Conservation (phyloP, 805 yeast species). For the Wickerhamomyces mucosus region DNA sequence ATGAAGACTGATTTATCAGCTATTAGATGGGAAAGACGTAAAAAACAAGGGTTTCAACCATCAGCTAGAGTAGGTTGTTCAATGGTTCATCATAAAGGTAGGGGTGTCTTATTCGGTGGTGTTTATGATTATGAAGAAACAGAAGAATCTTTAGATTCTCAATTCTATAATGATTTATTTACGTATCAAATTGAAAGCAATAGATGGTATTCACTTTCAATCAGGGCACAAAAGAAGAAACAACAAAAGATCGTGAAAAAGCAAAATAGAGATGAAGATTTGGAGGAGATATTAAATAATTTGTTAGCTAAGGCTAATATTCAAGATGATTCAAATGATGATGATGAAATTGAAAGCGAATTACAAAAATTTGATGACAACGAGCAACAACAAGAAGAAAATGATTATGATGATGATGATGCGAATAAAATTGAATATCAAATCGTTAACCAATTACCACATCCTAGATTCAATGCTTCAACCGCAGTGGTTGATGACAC, state of each 20-base stretch:
- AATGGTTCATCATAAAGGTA: constrained; percentile 78
- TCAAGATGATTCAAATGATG: constrained; percentile 32
- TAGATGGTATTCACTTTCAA: constrained; percentile 71
- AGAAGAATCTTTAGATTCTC: constrained; percentile 81
- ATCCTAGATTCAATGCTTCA: constrained; percentile 79
- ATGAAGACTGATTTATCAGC: constrained; percentile 73
- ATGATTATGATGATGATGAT: constrained; percentile 5
- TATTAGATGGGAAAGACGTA: constrained; percentile 81
- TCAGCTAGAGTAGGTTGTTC: constrained; percentile 93
- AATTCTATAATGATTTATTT: constrained; percentile 69
- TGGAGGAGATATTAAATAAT: constrained; percentile 71
- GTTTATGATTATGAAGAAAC: constrained; percentile 93
- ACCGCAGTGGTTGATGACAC: constrained; percentile 80
- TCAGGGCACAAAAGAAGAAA: constrained; percentile 54
- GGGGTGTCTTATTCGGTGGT: constrained; percentile 93
- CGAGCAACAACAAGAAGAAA: too few species aligned
- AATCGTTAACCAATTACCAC: constrained; percentile 60
- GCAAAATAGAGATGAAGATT: constrained; percentile 44
- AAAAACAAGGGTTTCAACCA: constrained; percentile 85
- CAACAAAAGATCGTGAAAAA: constrained; percentile 37
- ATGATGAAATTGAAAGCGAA: constrained; percentile 40
- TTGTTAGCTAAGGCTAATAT: constrained; percentile 67
- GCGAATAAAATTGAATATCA: constrained; percentile 22
- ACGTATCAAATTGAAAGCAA: constrained; percentile 81
- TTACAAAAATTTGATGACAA: constrained; percentile 33